Percentiles rank a stretch among this genome's conserved stretches.
These are phyloP conservation scores for Ephemerocybe angulata DNA, from an alignment of 768 basidiomycete species.

Conservation along the genomic window DNA sequence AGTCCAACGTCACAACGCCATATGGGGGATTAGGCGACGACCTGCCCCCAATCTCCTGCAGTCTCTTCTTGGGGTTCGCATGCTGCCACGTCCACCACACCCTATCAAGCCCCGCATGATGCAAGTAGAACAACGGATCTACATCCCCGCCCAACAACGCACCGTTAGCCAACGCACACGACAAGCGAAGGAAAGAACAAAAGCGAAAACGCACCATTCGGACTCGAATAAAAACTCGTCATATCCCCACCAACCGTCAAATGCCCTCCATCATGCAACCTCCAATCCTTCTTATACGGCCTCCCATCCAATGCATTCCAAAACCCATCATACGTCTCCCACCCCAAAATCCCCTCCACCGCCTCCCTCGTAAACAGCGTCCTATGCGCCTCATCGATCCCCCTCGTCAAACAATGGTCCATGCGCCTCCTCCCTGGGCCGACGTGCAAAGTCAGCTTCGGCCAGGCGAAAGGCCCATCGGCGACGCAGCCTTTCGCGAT, in stretches of 20 bases:
- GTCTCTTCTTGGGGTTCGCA: background rate
- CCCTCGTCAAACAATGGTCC: slow-evolving; percentile 2
- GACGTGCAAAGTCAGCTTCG: background rate
- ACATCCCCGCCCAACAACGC: too few species aligned
- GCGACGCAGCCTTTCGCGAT: background rate
- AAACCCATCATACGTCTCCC: background rate
- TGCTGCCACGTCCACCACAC: slow-evolving; percentile 5
- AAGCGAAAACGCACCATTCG: background rate
- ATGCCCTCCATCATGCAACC: slow-evolving; percentile 1
- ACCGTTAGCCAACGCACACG: background rate
- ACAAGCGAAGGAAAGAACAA: background rate
- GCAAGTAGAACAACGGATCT: slow-evolving; percentile 2
- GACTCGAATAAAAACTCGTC: background rate
- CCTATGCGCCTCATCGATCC: background rate
- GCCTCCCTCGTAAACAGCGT: background rate
- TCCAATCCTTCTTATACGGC: background rate
- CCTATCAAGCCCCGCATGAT: background rate
- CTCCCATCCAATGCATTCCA: background rate
- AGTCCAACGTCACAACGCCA: background rate
- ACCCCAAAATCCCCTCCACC: background rate
- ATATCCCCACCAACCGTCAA: background rate
- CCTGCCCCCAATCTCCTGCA: background rate
- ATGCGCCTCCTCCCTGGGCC: background rate
- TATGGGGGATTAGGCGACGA: background rate
- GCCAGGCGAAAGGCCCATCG: background rate